These are phyloP conservation scores for Saccharomycopsis amapae DNA, from an alignment of 805 yeast species.

Conservation along the genomic window DNA sequence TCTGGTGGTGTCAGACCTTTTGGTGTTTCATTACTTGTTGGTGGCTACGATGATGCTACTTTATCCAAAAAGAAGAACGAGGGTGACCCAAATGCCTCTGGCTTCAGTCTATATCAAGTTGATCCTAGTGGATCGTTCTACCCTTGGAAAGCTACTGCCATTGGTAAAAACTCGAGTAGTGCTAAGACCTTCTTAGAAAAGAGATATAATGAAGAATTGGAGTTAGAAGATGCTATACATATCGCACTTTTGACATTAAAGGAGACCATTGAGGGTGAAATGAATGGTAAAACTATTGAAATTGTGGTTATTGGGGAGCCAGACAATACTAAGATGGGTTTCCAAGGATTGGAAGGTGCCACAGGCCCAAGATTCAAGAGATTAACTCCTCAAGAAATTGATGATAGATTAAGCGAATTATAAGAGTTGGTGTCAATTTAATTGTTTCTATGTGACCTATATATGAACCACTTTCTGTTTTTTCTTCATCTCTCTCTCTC, in stretches of 20 bases:
- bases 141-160: constrained; percentile 99
- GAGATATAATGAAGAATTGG: constrained; percentile 96
- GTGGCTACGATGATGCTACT: constrained; percentile 74
- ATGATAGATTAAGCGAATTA: constrained; percentile 90
- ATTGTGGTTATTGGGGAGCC: constrained; percentile 82
- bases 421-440: constrained; percentile 34
- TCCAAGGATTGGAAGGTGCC: constrained; percentile 69
- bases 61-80: constrained; percentile 34
- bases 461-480: too few species aligned
- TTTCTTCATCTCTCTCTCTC: too few species aligned
- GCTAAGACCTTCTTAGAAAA: constrained; percentile 96
- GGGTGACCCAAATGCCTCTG: constrained; percentile 23
- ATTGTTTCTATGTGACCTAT: too few species aligned
- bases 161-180: constrained; percentile 92
- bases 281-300: constrained; percentile 94
- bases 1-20: constrained; percentile 99
- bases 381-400: constrained; percentile 82
- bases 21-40: constrained; percentile 90
- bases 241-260: constrained; percentile 89
- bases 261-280: constrained; percentile 96
- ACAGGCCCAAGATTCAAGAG: constrained; percentile 86
- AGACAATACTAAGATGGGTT: constrained; percentile 74
- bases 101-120: constrained; percentile 85
- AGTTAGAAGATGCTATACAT: constrained; percentile 96
- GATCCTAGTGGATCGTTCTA: constrained; percentile 97